A percentile compares a stretch with the other conserved stretches of the same genome.
These are phyloP conservation scores for Acephala macrosclerotiorum DNA, from an alignment of 2,329 filamentous ascomycete genomes.

Conservation along the genomic window DNA sequence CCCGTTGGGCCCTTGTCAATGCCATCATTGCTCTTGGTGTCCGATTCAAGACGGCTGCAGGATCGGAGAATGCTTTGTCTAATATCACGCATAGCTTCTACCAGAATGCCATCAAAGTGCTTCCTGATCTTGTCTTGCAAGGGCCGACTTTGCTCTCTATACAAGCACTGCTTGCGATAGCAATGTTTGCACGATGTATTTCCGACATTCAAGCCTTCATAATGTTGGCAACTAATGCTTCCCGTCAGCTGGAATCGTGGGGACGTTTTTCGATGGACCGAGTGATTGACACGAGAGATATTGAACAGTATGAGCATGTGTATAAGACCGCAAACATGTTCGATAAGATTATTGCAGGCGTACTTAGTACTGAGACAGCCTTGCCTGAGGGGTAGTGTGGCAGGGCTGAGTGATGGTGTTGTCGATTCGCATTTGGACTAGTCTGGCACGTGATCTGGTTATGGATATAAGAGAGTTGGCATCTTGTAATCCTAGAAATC, in stretches of 20 bases:
- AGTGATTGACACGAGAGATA: too few species aligned
- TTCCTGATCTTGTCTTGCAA: neutral
- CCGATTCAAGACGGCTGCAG: constrained; percentile 15
- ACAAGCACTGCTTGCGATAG: neutral
- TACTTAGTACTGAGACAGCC: too few species aligned
- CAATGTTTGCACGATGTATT: neutral
- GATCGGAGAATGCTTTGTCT: neutral
- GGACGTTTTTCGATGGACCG: too few species aligned
- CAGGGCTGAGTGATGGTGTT: too few species aligned
- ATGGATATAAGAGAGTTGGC: too few species aligned
- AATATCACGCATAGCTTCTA: neutral
- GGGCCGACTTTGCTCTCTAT: neutral
- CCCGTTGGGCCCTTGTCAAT: constrained; percentile 18
- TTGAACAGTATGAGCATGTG: too few species aligned
- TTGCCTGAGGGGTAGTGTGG: too few species aligned
- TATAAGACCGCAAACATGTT: too few species aligned
- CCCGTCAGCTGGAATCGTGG: constrained; percentile 16
- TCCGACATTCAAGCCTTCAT: constrained; percentile 2
- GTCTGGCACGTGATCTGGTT: too few species aligned
- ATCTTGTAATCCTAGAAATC: too few species aligned
- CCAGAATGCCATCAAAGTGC: neutral
- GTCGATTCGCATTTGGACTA: too few species aligned
- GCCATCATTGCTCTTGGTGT: constrained; percentile 12
- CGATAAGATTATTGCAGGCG: too few species aligned
- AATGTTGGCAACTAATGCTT: constrained; percentile 18